Evolutionary conservation across 805 yeast species (phyloP).

Genomic region (Candida pseudofarinosa): DNA sequence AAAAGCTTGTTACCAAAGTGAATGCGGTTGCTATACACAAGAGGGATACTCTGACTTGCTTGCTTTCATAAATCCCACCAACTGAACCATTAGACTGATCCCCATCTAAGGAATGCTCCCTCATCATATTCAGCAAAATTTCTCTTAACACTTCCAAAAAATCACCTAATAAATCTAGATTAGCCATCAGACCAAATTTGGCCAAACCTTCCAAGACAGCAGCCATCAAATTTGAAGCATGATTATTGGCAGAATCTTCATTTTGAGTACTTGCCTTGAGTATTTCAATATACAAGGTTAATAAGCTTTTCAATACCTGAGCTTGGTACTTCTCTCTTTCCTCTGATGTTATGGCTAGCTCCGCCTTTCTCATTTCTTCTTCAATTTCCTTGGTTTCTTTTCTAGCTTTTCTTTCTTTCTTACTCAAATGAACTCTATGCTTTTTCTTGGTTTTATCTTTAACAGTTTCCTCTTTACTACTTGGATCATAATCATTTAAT

Average conservation of each 20-base stretch:
- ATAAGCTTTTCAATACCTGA: slow-evolving; percentile 68
- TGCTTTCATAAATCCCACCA: slow-evolving; percentile 29
- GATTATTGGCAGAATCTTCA: slow-evolving; percentile 39
- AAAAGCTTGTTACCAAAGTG: slow-evolving; percentile 73
- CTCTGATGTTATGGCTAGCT: slow-evolving; percentile 79
- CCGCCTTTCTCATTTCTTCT: slow-evolving; percentile 83
- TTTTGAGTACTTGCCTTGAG: slow-evolving; percentile 44
- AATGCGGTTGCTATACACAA: slow-evolving; percentile 88
- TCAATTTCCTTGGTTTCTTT: slow-evolving; percentile 86
- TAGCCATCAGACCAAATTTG: slow-evolving; percentile 86
- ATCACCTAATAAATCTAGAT: slow-evolving; percentile 89
- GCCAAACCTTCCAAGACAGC: slow-evolving; percentile 90
- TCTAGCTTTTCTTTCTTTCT: slow-evolving; percentile 80
- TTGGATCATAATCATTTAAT: slow-evolving; percentile 68
- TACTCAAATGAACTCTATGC: slow-evolving; percentile 87
- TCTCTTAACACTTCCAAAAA: slow-evolving; percentile 86
- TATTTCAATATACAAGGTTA: slow-evolving; percentile 73
- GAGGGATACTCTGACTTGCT: slow-evolving; percentile 65
- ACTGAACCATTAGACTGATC: slow-evolving; percentile 16
- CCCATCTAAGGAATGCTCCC: slow-evolving; percentile 32
- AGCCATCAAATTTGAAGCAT: slow-evolving; percentile 59
- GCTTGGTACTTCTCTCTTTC: slow-evolving; percentile 85
- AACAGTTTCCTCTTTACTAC: slow-evolving; percentile 39
- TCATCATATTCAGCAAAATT: slow-evolving; percentile 53
- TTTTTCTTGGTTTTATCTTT: slow-evolving; percentile 65